These are phyloP conservation scores for Pyracantha coccinea DNA, from an alignment of 331 rosid species.

Conservation along the genomic window DNA sequence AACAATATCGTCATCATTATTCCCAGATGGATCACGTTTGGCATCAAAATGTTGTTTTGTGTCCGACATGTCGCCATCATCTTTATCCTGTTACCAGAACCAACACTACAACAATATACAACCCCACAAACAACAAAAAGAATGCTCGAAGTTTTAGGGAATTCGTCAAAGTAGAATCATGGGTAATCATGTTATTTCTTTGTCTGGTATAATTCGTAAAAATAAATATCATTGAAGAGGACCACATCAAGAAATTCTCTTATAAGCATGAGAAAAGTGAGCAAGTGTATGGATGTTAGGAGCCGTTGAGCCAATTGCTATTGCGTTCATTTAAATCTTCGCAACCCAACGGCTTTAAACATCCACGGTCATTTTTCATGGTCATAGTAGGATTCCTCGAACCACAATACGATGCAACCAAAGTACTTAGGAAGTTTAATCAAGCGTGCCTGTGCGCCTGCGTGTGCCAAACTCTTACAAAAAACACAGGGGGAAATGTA, in stretches of 20 bases:
- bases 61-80: slow-evolving; percentile 13
- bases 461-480: background rate
- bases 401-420: background rate
- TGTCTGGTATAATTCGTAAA: background rate
- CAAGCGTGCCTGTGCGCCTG: background rate
- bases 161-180: background rate
- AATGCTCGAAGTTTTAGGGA: background rate
- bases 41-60: slow-evolving; percentile 17
- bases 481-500: background rate
- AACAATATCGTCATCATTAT: slow-evolving; percentile 37
- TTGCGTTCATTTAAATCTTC: too few species aligned
- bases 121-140: background rate
- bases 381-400: too few species aligned
- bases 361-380: too few species aligned
- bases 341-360: too few species aligned
- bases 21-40: slow-evolving; percentile 14
- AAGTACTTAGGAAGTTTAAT: background rate
- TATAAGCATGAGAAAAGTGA: too few species aligned
- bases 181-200: background rate
- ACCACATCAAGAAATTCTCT: background rate
- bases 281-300: too few species aligned
- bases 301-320: too few species aligned
- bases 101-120: background rate
- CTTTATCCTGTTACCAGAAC: slow-evolving; percentile 35
- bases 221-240: background rate